A percentile compares a stretch with the other conserved stretches of the same genome.
These are phyloP conservation scores for Skeletonema potamos DNA, from an alignment of 108 stramenopile species.

Conservation along the genomic window DNA sequence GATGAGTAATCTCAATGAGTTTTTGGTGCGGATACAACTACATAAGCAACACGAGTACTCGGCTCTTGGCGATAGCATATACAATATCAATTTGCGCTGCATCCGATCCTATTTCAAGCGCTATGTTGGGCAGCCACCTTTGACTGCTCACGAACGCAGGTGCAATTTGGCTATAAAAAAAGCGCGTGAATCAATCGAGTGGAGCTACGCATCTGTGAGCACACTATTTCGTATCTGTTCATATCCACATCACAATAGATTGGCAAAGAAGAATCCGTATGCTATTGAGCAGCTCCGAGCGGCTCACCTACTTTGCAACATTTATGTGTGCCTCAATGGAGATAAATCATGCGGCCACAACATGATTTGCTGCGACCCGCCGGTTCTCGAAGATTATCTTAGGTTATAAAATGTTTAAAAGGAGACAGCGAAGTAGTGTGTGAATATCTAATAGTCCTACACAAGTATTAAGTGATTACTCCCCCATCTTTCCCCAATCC, in stretches of 20 bases:
- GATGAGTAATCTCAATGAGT: background rate
- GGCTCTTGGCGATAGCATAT: background rate
- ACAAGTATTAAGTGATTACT: too few species aligned
- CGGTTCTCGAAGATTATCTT: conserved; percentile 4
- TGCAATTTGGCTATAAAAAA: background rate
- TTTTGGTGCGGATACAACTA: background rate
- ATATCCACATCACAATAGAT: background rate
- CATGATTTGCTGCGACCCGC: conserved; percentile 4
- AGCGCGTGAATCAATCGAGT: background rate
- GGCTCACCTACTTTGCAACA: conserved; percentile 5
- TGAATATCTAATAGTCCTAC: too few species aligned
- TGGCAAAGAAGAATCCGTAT: conserved; percentile 1
- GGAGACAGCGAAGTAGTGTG: too few species aligned
- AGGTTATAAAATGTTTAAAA: too few species aligned
- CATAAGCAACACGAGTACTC: background rate
- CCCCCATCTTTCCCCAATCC: too few species aligned
- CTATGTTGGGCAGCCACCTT: background rate
- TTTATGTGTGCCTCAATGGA: background rate
- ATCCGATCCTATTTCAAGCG: background rate
- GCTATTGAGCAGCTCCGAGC: conserved; percentile 7
- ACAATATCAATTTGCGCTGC: background rate
- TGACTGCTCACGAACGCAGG: background rate
- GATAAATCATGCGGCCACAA: background rate
- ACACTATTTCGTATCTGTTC: background rate
- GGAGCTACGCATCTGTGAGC: background rate